phyloP scores from a whole-genome alignment of 2,329 filamentous ascomycete species.

The Claviceps sp. region DNA sequence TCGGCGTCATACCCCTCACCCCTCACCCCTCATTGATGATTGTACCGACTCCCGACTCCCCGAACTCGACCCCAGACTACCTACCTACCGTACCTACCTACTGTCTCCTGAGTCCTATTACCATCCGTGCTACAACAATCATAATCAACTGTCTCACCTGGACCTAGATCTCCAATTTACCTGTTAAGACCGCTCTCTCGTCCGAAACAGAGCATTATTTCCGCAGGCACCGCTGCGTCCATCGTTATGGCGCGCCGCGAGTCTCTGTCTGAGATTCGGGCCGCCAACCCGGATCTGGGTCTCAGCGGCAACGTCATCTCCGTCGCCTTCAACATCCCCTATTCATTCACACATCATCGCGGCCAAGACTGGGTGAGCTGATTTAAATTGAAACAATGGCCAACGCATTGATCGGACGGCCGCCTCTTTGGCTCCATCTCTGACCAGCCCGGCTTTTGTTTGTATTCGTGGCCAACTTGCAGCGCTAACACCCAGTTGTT shows the following conservation, averaged over 20 bases:
- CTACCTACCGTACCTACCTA: not conserved
- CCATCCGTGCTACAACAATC: not conserved
- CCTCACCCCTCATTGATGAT: not conserved
- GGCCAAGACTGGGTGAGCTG: slow-evolving; percentile 46
- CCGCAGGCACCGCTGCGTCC: not conserved
- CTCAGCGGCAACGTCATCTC: slow-evolving; percentile 55
- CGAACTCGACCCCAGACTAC: not conserved
- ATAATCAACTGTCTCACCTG: not conserved
- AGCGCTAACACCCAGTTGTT: not conserved
- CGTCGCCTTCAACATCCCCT: slow-evolving; percentile 49
- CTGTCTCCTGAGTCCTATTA: not conserved
- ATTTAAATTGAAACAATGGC: not conserved
- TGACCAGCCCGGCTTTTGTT: not conserved
- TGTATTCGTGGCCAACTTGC: not conserved
- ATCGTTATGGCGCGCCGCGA: slow-evolving; percentile 29
- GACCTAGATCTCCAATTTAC: not conserved
- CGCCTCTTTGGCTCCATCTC: too few relatives aligned
- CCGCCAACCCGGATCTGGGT: slow-evolving; percentile 41
- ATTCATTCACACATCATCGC: slow-evolving; percentile 44
- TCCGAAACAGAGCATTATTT: not conserved
- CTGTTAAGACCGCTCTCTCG: not conserved
- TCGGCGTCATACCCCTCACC: not conserved
- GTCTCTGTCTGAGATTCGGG: slow-evolving; percentile 41
- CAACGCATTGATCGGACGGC: not conserved
- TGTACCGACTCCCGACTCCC: not conserved